Base-by-base conservation (phyloP, 768 basidiomycete genomes). In the Boletus edulis region DNA sequence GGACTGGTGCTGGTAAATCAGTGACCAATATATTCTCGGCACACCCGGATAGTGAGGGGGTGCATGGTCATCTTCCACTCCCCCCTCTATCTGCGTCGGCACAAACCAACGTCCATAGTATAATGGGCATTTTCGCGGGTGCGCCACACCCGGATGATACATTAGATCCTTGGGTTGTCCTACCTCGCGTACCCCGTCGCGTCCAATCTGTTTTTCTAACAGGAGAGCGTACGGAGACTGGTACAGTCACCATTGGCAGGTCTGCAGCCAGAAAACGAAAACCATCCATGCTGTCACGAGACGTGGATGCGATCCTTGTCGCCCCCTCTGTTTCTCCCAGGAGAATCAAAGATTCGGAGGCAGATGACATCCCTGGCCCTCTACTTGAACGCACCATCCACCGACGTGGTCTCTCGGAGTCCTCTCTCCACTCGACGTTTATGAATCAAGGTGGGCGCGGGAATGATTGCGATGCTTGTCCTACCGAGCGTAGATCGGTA, bases 81-180 rank as follows among this genome's bases (percentile, higher is more conserved):
- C 59, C 61, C 27, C 54, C 55, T 49, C 46, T 50, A 34, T 35
- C 61, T 20, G 31, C 46, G 11, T 31, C 62, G 5, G 41, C 59
- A 42, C 48, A 60, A 53, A 14, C 61, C 38, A 64, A 61, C 32
- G 67, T 67, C 4, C 62, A 65, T 40, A 78, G 74, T 50, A 73
- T 95, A 27, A 89, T 91, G 81, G 86, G 83, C 34, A 97, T 99
- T 58, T 98, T 98, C 63, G 96, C 94, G 0, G 96, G 96, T 37
- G 94, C 93, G 3, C 86, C 87, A 27, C 75, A 73, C 3, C 54
- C 64, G 10, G 69, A 73, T 29, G 68, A 72, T 4, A 59, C 73
- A 12, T 70, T 74, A 22, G 90, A 92, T 56, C 79, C 86, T 14
- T 94, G 92, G 91, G 76, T 92, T 35, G 80, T 91, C 5, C 61